Percentiles rank a stretch among this genome's conserved stretches.
Conservation (phyloP, 2,329 filamentous ascomycete genomes). For the Colletotrichum camelliae region DNA sequence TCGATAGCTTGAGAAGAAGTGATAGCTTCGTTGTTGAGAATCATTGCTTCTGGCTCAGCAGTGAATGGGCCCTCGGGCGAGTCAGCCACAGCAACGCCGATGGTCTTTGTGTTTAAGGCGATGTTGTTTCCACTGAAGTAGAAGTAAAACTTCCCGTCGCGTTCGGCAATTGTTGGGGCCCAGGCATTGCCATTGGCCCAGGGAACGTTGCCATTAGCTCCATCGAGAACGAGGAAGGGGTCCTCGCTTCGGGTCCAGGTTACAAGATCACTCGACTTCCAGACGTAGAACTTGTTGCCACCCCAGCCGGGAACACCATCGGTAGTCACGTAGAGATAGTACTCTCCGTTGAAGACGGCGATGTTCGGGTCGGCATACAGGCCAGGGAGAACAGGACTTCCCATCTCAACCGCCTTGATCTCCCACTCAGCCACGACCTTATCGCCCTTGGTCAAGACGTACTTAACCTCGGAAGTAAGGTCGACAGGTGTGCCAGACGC, state of each 20-base stretch:
- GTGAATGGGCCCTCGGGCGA: slow-evolving; percentile 65
- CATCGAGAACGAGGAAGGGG: slow-evolving; percentile 50
- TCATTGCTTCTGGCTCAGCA: slow-evolving; percentile 58
- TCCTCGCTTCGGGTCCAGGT: slow-evolving; percentile 44
- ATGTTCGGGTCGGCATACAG: slow-evolving; percentile 54
- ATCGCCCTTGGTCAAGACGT: slow-evolving; percentile 17
- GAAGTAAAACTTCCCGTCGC: slow-evolving; percentile 68
- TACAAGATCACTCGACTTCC: slow-evolving; percentile 49
- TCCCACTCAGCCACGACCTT: slow-evolving; percentile 13
- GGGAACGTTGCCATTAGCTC: slow-evolving; percentile 57
- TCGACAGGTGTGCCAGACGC: slow-evolving; percentile 23
- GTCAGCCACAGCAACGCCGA: slow-evolving; percentile 64
- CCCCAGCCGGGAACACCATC: slow-evolving; percentile 51
- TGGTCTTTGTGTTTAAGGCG: slow-evolving; percentile 58
- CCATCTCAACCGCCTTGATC: slow-evolving; percentile 22
- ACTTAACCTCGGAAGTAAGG: slow-evolving; percentile 19
- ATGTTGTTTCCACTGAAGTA: slow-evolving; percentile 63
- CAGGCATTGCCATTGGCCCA: slow-evolving; percentile 72
- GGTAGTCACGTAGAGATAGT: slow-evolving; percentile 53
- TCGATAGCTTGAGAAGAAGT: slow-evolving; percentile 58
- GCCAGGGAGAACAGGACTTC: slow-evolving; percentile 41
- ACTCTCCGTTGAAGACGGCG: slow-evolving; percentile 44
- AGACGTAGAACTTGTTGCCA: slow-evolving; percentile 51
- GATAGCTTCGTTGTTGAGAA: slow-evolving; percentile 53
- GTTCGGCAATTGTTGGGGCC: slow-evolving; percentile 67